Conservation (phyloP, 176 grass and related monocot species). For the Eleusine coracana region DNA sequence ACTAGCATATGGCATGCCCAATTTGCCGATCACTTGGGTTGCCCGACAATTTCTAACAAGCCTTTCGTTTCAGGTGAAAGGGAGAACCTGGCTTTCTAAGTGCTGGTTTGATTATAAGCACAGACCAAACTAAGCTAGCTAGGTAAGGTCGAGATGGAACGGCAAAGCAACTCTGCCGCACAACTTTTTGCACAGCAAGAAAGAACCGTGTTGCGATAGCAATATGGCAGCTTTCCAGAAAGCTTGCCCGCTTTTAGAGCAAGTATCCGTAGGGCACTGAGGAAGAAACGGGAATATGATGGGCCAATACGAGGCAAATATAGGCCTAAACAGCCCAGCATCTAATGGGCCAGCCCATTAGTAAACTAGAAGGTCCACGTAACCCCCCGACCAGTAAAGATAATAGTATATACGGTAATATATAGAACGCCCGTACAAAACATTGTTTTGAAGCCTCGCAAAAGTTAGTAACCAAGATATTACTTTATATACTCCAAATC, state of each 20-base stretch:
- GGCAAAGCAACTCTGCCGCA: background rate
- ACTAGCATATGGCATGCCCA: conserved; percentile 4
- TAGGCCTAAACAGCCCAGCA: background rate
- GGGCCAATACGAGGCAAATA: conserved; percentile 3
- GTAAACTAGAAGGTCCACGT: no score
- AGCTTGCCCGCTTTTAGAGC: background rate
- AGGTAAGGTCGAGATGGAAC: background rate
- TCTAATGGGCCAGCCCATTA: no score
- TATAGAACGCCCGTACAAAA: background rate
- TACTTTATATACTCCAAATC: background rate
- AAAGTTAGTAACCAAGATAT: background rate
- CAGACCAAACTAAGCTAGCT: background rate
- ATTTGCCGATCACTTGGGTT: background rate
- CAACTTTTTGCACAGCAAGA: background rate
- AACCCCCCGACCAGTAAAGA: no score
- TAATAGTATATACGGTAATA: background rate
- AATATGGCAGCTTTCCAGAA: conserved; percentile 29
- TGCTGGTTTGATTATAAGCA: background rate
- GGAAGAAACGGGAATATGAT: background rate
- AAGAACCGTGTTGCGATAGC: conserved; percentile 15
- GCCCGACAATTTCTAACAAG: background rate
- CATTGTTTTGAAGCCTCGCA: background rate
- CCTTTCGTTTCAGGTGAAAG: background rate
- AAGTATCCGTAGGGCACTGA: background rate
- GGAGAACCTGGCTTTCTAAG: background rate